Conservation (phyloP, 2,329 filamentous ascomycete species). For the Sphaerulina vaccinii region DNA sequence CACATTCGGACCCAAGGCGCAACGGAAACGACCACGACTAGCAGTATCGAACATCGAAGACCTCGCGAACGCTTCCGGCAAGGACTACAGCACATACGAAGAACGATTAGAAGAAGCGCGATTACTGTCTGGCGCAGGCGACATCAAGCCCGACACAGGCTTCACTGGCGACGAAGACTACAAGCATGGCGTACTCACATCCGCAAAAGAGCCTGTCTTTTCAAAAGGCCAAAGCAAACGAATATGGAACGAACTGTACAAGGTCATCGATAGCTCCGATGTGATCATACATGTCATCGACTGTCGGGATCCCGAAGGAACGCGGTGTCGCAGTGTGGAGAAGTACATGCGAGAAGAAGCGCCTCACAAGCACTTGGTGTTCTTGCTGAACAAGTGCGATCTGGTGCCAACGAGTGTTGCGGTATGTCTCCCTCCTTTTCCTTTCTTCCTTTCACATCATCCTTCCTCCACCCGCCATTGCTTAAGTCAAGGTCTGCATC, state of each 20-base stretch:
- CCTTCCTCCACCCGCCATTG: constrained; percentile 56
- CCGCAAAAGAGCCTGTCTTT: constrained; percentile 70
- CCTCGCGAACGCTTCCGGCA: constrained; percentile 74
- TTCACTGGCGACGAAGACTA: constrained; percentile 17
- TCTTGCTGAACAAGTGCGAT: constrained; percentile 88
- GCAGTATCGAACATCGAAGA: constrained; percentile 78
- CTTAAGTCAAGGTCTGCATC: constrained; percentile 87
- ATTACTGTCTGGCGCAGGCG: constrained; percentile 63
- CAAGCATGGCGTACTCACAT: constrained; percentile 42
- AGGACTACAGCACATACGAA: constrained; percentile 77
- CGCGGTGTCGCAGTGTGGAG: constrained; percentile 83
- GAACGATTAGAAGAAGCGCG: constrained; percentile 77
- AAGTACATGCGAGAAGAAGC: constrained; percentile 93
- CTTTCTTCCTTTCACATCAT: constrained; percentile 5
- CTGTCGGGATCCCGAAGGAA: constrained; percentile 84
- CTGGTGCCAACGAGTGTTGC: constrained; percentile 88
- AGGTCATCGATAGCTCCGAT: constrained; percentile 93
- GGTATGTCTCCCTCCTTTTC: constrained; percentile 67
- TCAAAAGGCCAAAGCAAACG: constrained; percentile 92
- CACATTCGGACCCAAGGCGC: constrained; percentile 90
- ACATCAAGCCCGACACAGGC: constrained; percentile 32
- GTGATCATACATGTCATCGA: constrained; percentile 95
- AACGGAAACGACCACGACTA: constrained; percentile 89
- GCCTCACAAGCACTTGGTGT: constrained; percentile 91
- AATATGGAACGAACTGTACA: constrained; percentile 92